Evolutionary conservation across 108 stramenopile genomes (phyloP), one percentile per base, ranked within the genome.

Genomic region (Pelagomonas calceolata): DNA sequence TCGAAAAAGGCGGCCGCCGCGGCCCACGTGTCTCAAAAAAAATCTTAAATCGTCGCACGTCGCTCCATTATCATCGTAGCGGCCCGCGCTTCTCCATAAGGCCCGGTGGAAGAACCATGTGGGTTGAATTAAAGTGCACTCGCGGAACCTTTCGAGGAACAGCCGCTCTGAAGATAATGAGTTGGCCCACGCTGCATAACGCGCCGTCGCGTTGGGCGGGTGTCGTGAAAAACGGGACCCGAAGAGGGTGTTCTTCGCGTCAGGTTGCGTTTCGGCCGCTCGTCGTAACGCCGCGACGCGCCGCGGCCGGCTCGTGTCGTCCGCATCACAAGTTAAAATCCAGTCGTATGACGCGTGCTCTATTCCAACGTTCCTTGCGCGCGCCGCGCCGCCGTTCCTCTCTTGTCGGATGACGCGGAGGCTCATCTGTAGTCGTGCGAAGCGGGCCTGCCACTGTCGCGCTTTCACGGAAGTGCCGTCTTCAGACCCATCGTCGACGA

Each of bases 161-260:
- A 94, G 70, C 34, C 91, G 79, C 36, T 91, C 88, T 65, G 89
- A 84, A 5, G 81, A 36, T 15, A 94, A 78, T 30, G 73, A 63
- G 78, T 94, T 94, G 7, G 91, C 91, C 94, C 94, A 94, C 36
- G 77, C 60, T 18, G 87, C 68, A 73, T 94, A 94, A 76, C 92
- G 91, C 88, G 84, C 86, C n/a, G 94, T 92, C 14, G 88, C 82
- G 72, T 89, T 89, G 14, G 80, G 79, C 5, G 73, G 73, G 5
- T 65, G 30, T 5, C 71, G 71, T 26, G 64, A 18, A 32, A 72
- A 72, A 5, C 71, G 63, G 16, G 71, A 72, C 17, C 71, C 71
- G 35, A 72, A 17, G n/a, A 60, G 51, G 7, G 51, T 60, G 21
- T 3, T 1, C 21, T 12, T 17, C 21, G 21, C 21, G 21, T 60